Conservation (phyloP, 2,329 filamentous ascomycete genomes). For the Apiospora kogelbergensis region DNA sequence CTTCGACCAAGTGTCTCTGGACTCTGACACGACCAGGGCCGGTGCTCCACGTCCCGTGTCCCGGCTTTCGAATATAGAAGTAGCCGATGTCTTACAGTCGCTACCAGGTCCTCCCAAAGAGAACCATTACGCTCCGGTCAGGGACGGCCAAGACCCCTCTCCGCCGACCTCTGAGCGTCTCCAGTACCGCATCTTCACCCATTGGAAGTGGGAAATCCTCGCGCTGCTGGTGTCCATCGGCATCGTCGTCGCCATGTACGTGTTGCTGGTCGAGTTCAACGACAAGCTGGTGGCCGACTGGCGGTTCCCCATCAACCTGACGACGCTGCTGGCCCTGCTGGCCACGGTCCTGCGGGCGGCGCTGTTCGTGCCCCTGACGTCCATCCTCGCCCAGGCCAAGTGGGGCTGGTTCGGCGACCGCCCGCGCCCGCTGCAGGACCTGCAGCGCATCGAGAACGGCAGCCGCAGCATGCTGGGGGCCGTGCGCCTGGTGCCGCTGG, state of each 20-base stretch:
- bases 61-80: too few species aligned
- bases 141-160: background rate
- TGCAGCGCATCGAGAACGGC: background rate
- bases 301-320: slow-evolving; percentile 5
- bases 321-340: slow-evolving; percentile 4
- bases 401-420: slow-evolving; percentile 4
- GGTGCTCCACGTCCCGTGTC: too few species aligned
- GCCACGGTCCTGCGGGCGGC: background rate
- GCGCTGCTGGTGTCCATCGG: background rate
- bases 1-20: too few species aligned
- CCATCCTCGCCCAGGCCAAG: slow-evolving; percentile 8
- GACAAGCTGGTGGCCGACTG: slow-evolving; percentile 1
- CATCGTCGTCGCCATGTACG: slow-evolving; percentile 2
- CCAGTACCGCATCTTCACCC: slow-evolving; percentile 1
- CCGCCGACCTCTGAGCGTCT: background rate
- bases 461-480: slow-evolving; percentile 4
- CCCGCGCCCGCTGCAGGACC: background rate
- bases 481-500: background rate
- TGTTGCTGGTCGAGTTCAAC: background rate
- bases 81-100: too few species aligned
- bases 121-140: background rate
- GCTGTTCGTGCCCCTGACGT: background rate
- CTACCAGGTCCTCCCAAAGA: background rate
- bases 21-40: too few species aligned
- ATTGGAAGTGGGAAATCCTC: slow-evolving; percentile 4